phyloP scores from a whole-genome alignment of 1,139 yeast genomes.

The Candida sojae region DNA sequence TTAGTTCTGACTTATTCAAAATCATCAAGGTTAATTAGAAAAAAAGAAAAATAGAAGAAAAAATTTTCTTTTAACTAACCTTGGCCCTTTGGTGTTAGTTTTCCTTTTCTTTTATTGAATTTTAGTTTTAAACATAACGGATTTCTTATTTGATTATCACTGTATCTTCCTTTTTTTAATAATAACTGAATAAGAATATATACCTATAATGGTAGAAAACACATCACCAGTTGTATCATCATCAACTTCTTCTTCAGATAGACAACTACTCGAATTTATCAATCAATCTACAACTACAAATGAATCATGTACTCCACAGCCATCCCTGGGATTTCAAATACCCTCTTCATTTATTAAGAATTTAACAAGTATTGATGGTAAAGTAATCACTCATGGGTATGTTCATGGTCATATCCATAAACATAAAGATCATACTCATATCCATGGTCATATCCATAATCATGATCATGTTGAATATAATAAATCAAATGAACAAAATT shows the following conservation, averaged over 20 bases:
- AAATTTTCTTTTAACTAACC: too few relatives aligned
- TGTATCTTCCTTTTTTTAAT: too few relatives aligned
- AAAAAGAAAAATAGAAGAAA: too few relatives aligned
- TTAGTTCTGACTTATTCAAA: too few relatives aligned
- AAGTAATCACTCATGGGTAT: slow-evolving; percentile 46
- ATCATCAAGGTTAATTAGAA: too few relatives aligned
- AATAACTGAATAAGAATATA: too few relatives aligned
- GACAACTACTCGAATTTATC: not conserved
- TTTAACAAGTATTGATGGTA: slow-evolving; percentile 5
- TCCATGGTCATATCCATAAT: slow-evolving; percentile 69
- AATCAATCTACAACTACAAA: not conserved
- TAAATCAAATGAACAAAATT: not conserved
- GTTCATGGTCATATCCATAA: slow-evolving; percentile 73
- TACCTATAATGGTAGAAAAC: not conserved
- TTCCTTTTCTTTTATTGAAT: too few relatives aligned
- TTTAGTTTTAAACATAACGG: too few relatives aligned
- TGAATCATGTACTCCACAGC: not conserved
- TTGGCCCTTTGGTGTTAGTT: too few relatives aligned
- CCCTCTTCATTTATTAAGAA: slow-evolving; percentile 2
- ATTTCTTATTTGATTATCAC: too few relatives aligned
- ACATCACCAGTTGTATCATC: not conserved
- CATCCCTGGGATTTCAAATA: not conserved
- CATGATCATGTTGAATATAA: slow-evolving; percentile 34
- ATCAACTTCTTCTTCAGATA: not conserved
- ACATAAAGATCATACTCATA: slow-evolving; percentile 63